Base-by-base conservation (phyloP, 2,329 filamentous ascomycete species). In the Fusarium incarnatum region DNA sequence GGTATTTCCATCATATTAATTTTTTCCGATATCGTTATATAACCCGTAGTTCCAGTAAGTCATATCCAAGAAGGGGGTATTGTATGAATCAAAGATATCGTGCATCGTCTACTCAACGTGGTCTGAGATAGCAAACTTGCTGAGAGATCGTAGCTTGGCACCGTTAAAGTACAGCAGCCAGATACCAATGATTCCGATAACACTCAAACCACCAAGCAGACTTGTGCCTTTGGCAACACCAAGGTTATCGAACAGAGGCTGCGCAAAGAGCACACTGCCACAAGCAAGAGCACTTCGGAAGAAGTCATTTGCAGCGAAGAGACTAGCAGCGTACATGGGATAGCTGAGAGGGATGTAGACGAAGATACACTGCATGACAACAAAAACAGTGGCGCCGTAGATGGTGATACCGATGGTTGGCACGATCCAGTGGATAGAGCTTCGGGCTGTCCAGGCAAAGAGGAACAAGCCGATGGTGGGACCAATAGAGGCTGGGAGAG, bases 261-360 rank as follows among this genome's bases (percentile, higher is more conserved):
- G 82, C 0, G 86, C 84, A 71, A 90, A 91, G 22, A 91, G 78
- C 47, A 91, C 84, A 27, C 85, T 86, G 0, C 84, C 88, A 54
- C 86, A 88, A 9, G 89, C 89, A 5, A 91, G 78, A 4, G 87
- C 84, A 30, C 82, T 84, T 42, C 87, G 82, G 77, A 86, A 84
- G 75, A 89, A 86, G 79, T 89, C 87, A 73, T 89, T 90, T 8
- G 83, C 87, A 1, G 88, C 87, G 73, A 90, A 89, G 23, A 90
- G 78, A 50, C 82, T 85, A 40, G 88, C 87, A 1, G 87, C 86
- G 73, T 88, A 88, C 69, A 81, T 79, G 7, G 86, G 86, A 71
- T 88, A 88, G 54, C 80, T 82, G 22, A 88, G 79, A 1, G 86
- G 85, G 18, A 89, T 83, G 77, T 89, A 89, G 68, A 88, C 81